Evolutionary conservation across 352 stramenopile species (phyloP).

Genomic region (Pythium myriotylum): DNA sequence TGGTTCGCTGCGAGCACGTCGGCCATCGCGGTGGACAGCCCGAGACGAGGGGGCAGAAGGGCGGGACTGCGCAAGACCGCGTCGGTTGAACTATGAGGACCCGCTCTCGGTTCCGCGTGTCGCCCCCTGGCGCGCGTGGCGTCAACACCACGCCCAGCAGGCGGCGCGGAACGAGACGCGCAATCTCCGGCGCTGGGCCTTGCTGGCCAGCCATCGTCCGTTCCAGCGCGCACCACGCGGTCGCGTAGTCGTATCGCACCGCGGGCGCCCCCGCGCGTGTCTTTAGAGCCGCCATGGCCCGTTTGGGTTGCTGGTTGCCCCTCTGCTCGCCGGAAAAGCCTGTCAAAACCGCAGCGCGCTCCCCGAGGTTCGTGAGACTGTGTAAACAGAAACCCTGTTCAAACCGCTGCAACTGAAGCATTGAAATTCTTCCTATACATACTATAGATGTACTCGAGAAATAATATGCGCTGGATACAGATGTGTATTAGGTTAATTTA

Average conservation of each 20-base stretch:
- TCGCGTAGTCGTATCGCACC: slow-evolving; percentile 25
- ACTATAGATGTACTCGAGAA: too few species aligned
- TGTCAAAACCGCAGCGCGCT: too few species aligned
- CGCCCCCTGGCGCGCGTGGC: neutral
- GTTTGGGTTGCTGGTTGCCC: too few species aligned
- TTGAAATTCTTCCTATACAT: too few species aligned
- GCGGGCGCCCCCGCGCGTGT: slow-evolving; percentile 18
- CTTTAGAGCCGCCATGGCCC: slow-evolving; percentile 8
- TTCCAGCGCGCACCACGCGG: neutral
- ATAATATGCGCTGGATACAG: too few species aligned
- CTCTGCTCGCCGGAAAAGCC: too few species aligned
- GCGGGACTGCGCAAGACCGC: neutral
- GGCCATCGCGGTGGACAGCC: slow-evolving; percentile 4
- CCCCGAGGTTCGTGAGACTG: too few species aligned
- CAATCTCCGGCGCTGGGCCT: slow-evolving; percentile 1
- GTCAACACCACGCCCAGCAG: slow-evolving; percentile 16
- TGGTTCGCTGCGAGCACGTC: slow-evolving; percentile 20
- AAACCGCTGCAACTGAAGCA: too few species aligned
- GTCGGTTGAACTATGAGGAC: slow-evolving; percentile 19
- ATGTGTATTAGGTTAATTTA: too few species aligned
- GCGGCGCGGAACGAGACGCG: slow-evolving; percentile 1
- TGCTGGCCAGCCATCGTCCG: slow-evolving; percentile 21
- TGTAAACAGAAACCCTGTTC: too few species aligned
- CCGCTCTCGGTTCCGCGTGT: neutral
- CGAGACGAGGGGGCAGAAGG: neutral